A percentile compares a stretch with the other conserved stretches of the same genome.
These are phyloP conservation scores for Marasmius oreades DNA, from an alignment of 1,284 basidiomycete species.

Conservation along the genomic window DNA sequence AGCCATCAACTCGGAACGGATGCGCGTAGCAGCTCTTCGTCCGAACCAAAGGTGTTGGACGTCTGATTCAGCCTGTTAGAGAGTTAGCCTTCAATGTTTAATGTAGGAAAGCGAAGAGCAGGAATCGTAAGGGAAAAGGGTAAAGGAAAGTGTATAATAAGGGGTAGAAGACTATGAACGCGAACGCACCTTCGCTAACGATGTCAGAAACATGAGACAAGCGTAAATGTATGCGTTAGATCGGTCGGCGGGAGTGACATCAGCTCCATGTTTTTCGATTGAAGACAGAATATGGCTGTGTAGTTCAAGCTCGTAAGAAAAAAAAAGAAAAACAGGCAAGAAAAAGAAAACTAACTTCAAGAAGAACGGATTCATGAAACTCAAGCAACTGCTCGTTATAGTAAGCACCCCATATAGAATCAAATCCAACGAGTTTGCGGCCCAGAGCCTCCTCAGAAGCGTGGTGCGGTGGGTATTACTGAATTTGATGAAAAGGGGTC, in stretches of 20 bases:
- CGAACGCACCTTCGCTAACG: conserved; percentile 44
- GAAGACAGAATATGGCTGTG: conserved; percentile 12
- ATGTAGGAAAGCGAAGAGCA: too few species aligned
- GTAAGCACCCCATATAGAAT: conserved; percentile 66
- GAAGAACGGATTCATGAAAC: conserved; percentile 68
- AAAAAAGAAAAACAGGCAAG: background rate
- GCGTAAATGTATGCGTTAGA: conserved; percentile 72
- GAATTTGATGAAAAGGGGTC: conserved; percentile 64
- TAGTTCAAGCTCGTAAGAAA: background rate
- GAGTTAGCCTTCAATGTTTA: conserved; percentile 11
- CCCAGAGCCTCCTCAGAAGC: conserved; percentile 13
- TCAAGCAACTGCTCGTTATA: conserved; percentile 59
- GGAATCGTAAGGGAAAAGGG: background rate
- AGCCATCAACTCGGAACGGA: conserved; percentile 73
- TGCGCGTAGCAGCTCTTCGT: conserved; percentile 66
- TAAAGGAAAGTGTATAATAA: background rate
- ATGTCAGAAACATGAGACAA: conserved; percentile 58
- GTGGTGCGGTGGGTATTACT: conserved; percentile 25
- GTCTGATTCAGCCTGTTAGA: conserved; percentile 55
- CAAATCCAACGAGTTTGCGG: conserved; percentile 72
- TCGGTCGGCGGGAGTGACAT: conserved; percentile 37
- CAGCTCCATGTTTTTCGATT: conserved; percentile 18
- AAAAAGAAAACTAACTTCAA: conserved; percentile 54
- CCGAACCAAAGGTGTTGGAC: conserved; percentile 78
- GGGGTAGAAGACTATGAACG: too few species aligned